A percentile compares a stretch with the other conserved stretches of the same genome.
phyloP scores from a whole-genome alignment of 1,284 basidiomycete genomes.

The Inonotus obliquus region DNA sequence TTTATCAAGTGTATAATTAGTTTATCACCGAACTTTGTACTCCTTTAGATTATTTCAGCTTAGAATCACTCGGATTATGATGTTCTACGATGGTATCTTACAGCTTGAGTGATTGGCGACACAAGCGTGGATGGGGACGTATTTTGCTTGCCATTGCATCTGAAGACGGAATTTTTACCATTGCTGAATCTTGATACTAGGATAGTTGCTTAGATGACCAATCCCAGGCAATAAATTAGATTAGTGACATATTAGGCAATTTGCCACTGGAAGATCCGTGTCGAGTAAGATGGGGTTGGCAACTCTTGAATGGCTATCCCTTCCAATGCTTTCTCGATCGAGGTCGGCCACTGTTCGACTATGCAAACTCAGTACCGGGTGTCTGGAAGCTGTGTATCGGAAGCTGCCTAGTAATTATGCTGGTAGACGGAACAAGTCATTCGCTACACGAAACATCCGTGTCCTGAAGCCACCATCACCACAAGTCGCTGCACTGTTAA shows the following conservation, averaged over 20 bases:
- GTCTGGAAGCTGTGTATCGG: not conserved
- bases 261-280: too few species aligned
- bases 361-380: not conserved
- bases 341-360: not conserved
- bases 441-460: constrained; percentile 16
- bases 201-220: too few species aligned
- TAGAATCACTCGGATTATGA: not conserved
- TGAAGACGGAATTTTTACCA: not conserved
- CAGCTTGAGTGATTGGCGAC: not conserved
- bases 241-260: too few species aligned
- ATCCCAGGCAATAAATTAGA: too few species aligned
- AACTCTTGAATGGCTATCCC: too few species aligned
- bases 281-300: too few species aligned
- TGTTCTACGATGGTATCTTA: not conserved
- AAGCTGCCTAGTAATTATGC: not conserved
- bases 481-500: constrained; percentile 45
- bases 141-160: not conserved
- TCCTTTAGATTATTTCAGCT: not conserved
- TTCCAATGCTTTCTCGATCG: not conserved
- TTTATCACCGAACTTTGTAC: not conserved
- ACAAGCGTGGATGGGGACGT: too few species aligned
- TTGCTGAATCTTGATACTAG: too few species aligned
- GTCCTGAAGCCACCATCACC: constrained; percentile 29
- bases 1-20: constrained; percentile 75
- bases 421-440: not conserved